These are phyloP conservation scores for Fusarium setosum DNA, from an alignment of 2,329 filamentous ascomycete genomes.

Conservation along the genomic window DNA sequence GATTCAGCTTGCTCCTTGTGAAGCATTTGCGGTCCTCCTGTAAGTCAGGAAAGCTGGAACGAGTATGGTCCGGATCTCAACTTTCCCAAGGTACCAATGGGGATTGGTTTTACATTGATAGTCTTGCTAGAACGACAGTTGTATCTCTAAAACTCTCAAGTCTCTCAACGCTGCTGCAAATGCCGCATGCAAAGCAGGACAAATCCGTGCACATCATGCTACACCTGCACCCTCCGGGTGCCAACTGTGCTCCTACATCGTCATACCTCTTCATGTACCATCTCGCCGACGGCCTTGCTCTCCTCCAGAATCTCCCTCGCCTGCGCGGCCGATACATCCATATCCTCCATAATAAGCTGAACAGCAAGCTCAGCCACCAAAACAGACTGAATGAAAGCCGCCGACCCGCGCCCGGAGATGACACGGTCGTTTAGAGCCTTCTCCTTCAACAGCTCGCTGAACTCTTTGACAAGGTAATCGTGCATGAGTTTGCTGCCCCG, in stretches of 20 bases:
- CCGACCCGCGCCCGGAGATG: conserved; percentile 74
- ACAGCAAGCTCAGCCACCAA: conserved; percentile 78
- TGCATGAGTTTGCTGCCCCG: conserved; percentile 79
- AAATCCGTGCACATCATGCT: not conserved
- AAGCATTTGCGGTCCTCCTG: conserved; percentile 50
- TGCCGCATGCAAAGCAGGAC: conserved; percentile 7
- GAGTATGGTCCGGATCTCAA: conserved; percentile 48
- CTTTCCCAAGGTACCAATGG: not conserved
- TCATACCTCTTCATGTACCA: conserved; percentile 71
- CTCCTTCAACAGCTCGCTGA: conserved; percentile 70
- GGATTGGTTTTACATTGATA: not conserved
- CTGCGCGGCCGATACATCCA: conserved; percentile 55
- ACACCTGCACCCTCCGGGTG: not conserved
- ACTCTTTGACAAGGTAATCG: conserved; percentile 71
- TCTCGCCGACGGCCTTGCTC: conserved; percentile 74
- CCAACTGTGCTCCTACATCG: not conserved
- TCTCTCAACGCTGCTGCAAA: not conserved
- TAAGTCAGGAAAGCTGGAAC: conserved; percentile 6
- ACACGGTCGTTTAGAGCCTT: conserved; percentile 72
- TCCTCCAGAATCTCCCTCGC: conserved; percentile 70
- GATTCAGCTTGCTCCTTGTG: conserved; percentile 50
- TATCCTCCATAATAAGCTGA: conserved; percentile 67
- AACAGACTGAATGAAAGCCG: conserved; percentile 78
- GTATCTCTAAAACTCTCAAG: not conserved
- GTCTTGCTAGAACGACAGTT: not conserved